Evolutionary conservation across 805 yeast species (phyloP), one percentile per base, ranked within the genome.

Genomic region (Suhomyces vadensis): DNA sequence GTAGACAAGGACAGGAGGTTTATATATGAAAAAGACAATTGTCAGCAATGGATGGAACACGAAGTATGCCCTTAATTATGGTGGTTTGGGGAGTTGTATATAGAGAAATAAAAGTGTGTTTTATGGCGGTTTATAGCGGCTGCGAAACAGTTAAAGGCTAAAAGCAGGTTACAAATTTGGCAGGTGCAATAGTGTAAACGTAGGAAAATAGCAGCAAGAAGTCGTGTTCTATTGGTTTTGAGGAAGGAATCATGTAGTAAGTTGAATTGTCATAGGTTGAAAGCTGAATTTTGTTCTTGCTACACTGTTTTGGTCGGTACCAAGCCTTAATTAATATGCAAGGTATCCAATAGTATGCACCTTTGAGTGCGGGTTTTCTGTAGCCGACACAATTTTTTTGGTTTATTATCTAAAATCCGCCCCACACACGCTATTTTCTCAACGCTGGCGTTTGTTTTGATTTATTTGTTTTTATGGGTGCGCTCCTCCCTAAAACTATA

Each of bases 31-130:
- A 73, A 83, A 52, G 75, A 73, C 46, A 74, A 71, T 37, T 63
- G 69, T 39, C 85, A 80, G 47, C 78, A 78, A 51, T 87, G 96
- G 96, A 74, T 72, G 38, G 92, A 87, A 59, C 73, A 71, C 42
- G 92, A 86, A 55, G 85, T 87, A 3, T 87, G 95, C 63, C 95
- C 96, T 4, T 85, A 52, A 60, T 4, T 10, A n/a, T 31, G 5
- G 21, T 31, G 24, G 16, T 35, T 35, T 13, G 25, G 37, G 37
- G 21, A 11, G 22, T 35, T 35, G 39, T 29, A 29, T 29, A 29
- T 29, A 29, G 33, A 29, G 14, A 5, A 4, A 8, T 29, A 14
- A 29, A 20, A 29, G 31, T 26, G 6, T 29, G 33, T 29, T n/a
- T n/a, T n/a, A n/a, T n/a, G n/a, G n/a, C n/a, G n/a, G n/a, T n/a